These are phyloP conservation scores for Daldinia caldariorum DNA, from an alignment of 495 filamentous ascomycete species.

Conservation along the genomic window DNA sequence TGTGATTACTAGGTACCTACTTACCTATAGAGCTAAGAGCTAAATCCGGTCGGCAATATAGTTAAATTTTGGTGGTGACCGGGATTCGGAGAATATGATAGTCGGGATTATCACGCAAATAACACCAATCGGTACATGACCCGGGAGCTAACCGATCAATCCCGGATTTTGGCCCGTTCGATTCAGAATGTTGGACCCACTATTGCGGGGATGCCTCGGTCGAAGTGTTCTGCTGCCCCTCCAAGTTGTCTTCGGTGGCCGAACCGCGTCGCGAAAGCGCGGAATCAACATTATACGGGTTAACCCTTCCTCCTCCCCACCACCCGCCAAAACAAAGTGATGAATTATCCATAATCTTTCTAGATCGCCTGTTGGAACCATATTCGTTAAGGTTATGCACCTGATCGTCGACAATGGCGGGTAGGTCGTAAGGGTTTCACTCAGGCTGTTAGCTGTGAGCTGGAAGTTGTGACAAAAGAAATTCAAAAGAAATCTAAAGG, in stretches of 20 bases:
- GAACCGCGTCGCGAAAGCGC: conserved; percentile 21
- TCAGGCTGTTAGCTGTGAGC: not conserved
- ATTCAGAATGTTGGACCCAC: conserved; percentile 7
- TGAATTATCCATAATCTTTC: not conserved
- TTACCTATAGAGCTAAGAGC: not conserved
- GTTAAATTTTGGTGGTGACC: not conserved
- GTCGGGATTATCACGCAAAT: conserved; percentile 12
- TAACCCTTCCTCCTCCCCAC: not conserved
- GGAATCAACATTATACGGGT: conserved; percentile 10
- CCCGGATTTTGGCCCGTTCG: conserved; percentile 13
- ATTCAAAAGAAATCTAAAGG: not conserved
- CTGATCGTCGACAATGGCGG: not conserved
- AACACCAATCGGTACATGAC: not conserved
- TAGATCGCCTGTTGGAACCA: too few relatives aligned
- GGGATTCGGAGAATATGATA: not conserved
- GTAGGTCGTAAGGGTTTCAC: not conserved
- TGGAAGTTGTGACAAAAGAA: not conserved
- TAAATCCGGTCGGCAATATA: conserved; percentile 3
- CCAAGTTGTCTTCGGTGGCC: conserved; percentile 3
- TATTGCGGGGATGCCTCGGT: conserved; percentile 18
- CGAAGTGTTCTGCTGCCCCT: not conserved
- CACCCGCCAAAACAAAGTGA: conserved; percentile 2
- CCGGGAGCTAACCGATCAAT: conserved; percentile 1
- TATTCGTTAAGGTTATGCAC: too few relatives aligned
- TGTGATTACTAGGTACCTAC: not conserved